phyloP scores from a whole-genome alignment of 345 rosid species.

The Arabidopsis arenosa region DNA sequence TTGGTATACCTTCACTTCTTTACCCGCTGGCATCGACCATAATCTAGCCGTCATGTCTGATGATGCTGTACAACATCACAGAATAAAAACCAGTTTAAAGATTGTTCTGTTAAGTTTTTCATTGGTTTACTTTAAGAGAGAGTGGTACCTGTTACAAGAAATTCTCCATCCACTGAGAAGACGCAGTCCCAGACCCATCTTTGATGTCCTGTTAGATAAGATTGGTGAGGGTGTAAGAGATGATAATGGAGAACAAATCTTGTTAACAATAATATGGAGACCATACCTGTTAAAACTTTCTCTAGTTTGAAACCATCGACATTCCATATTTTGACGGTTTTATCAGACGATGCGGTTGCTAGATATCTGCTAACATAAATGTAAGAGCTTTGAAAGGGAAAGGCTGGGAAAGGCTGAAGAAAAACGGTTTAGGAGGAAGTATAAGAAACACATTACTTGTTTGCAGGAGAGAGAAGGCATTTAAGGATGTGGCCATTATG shows the following conservation, averaged over 20 bases:
- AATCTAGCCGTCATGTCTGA: conserved; percentile 90
- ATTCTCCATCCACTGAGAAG: conserved; percentile 98
- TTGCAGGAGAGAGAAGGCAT: conserved; percentile 91
- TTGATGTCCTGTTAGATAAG: conserved; percentile 67
- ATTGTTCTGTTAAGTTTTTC: neutral
- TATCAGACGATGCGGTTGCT: conserved; percentile 96
- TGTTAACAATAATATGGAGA: neutral
- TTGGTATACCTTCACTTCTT: conserved; percentile 75
- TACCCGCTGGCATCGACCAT: conserved; percentile 74
- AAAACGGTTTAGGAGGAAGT: neutral
- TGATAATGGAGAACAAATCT: neutral
- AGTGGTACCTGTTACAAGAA: conserved; percentile 76
- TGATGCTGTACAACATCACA: conserved; percentile 60
- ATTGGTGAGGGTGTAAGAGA: conserved; percentile 6
- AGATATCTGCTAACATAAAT: conserved; percentile 61
- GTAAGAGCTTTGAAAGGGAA: conserved; percentile 3
- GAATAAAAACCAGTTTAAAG: conserved; percentile 23
- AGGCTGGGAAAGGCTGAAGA: conserved; percentile 10
- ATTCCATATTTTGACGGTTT: conserved; percentile 96
- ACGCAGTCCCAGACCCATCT: conserved; percentile 99
- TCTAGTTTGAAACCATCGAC: conserved; percentile 94
- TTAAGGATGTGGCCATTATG: conserved; percentile 87
- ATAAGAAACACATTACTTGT: conserved; percentile 55
- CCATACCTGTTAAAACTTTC: conserved; percentile 67
- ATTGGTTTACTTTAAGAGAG: neutral